Conservation (phyloP, 345 rosid genomes). For the Pistacia atlantica region DNA sequence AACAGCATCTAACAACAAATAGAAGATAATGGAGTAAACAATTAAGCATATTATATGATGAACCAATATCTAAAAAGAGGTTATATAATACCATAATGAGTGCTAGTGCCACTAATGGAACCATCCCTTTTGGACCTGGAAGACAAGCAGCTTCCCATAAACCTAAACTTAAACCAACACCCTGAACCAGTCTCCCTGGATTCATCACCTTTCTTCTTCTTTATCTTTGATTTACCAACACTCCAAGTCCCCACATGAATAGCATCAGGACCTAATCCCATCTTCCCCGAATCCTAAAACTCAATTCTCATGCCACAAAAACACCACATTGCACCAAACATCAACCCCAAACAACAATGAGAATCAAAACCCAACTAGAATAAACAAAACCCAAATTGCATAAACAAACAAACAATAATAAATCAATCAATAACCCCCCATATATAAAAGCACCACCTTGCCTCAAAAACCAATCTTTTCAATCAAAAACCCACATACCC, state of each 20-base stretch:
- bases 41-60: conserved; percentile 1
- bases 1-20: neutral
- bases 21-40: neutral
- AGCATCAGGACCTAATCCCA: conserved; percentile 36
- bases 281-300: conserved; percentile 9
- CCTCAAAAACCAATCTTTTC: neutral
- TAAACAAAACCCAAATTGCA: neutral
- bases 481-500: neutral
- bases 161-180: conserved; percentile 46
- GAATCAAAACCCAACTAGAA: neutral
- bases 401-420: conserved; percentile 2
- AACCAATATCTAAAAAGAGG: neutral
- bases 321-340: neutral
- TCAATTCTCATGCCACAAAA: conserved; percentile 1
- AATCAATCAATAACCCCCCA: neutral
- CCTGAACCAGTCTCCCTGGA: conserved; percentile 20
- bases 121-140: conserved; percentile 36
- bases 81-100: conserved; percentile 33
- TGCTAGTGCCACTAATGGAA: conserved; percentile 31
- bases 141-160: conserved; percentile 40
- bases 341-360: neutral
- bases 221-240: conserved; percentile 29
- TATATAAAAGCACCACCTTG: neutral
- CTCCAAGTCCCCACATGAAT: conserved; percentile 26
- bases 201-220: conserved; percentile 36